Conservation (phyloP, 306 rosid species). For the Adenanthera pavonina region DNA sequence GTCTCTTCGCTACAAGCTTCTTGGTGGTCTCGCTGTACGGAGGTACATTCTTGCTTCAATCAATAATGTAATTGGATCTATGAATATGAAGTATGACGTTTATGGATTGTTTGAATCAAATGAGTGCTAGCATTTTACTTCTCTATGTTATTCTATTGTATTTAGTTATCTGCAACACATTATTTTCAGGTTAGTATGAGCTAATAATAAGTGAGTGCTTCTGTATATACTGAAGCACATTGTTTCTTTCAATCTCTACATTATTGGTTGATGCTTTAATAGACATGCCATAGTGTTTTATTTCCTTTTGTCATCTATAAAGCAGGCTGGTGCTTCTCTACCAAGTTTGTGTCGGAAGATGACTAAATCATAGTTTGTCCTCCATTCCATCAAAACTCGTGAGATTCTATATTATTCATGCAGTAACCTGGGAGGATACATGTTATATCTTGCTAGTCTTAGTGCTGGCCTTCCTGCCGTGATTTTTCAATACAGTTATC, state of each 20-base stretch:
- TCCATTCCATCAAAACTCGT: slow-evolving; percentile 19
- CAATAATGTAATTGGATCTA: neutral
- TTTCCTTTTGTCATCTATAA: slow-evolving; percentile 53
- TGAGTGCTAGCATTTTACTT: neutral
- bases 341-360: slow-evolving; percentile 79
- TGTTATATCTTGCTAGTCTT: neutral
- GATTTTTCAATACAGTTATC: neutral
- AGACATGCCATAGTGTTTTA: neutral
- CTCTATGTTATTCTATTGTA: neutral
- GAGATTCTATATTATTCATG: slow-evolving; percentile 33
- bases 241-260: neutral
- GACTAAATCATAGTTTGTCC: slow-evolving; percentile 49
- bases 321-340: slow-evolving; percentile 50
- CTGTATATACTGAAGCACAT: neutral
- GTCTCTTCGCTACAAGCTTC: slow-evolving; percentile 75
- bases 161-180: neutral
- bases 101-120: neutral
- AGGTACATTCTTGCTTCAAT: slow-evolving; percentile 44
- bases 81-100: neutral
- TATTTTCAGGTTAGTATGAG: neutral
- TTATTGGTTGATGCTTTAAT: neutral
- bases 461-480: too few species aligned
- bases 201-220: neutral
- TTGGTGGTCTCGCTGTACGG: slow-evolving; percentile 70
- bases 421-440: slow-evolving; percentile 35